Percentiles rank a stretch among this genome's conserved stretches.
These are phyloP conservation scores for Scolecobasidium constrictum DNA, from an alignment of 2,329 filamentous ascomycete species.

Conservation along the genomic window DNA sequence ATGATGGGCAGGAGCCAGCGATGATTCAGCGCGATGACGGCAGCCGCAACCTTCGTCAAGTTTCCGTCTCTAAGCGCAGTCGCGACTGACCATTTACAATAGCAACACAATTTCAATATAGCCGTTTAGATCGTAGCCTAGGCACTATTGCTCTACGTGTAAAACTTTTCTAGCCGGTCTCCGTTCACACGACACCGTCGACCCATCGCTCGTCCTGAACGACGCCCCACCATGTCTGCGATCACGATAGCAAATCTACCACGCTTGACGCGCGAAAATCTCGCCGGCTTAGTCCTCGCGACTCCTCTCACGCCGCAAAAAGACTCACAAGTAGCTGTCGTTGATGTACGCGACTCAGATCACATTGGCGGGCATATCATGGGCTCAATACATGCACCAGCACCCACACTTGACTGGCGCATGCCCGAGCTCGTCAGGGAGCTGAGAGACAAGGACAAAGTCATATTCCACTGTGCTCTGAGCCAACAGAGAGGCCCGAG, in stretches of 20 bases:
- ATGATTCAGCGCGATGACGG: too few relatives aligned
- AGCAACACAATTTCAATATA: too few relatives aligned
- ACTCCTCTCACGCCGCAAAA: conserved; percentile 1
- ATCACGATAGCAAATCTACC: conserved; percentile 52
- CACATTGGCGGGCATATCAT: conserved; percentile 85
- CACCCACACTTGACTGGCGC: conserved; percentile 57
- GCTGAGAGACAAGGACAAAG: conserved; percentile 64
- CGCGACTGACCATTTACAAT: too few relatives aligned
- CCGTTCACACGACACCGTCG: too few relatives aligned
- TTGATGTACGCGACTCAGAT: conserved; percentile 88
- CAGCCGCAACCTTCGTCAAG: too few relatives aligned
- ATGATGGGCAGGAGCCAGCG: too few relatives aligned
- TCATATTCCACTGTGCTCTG: conserved; percentile 90
- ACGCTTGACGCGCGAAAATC: conserved; percentile 57
- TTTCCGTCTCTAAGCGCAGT: too few relatives aligned
- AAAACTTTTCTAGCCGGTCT: too few relatives aligned
- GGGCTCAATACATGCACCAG: conserved; percentile 66
- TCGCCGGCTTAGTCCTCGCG: conserved; percentile 50
- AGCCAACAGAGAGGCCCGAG: conserved; percentile 83
- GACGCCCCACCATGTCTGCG: conserved; percentile 40
- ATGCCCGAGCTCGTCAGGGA: conserved; percentile 75
- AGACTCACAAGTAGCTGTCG: conserved; percentile 48
- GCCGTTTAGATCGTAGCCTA: too few relatives aligned
- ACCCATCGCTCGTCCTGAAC: too few relatives aligned
- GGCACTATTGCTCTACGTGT: too few relatives aligned